Base-by-base conservation (phyloP, 2,329 filamentous ascomycete species). In the Sarocladium oryzae region DNA sequence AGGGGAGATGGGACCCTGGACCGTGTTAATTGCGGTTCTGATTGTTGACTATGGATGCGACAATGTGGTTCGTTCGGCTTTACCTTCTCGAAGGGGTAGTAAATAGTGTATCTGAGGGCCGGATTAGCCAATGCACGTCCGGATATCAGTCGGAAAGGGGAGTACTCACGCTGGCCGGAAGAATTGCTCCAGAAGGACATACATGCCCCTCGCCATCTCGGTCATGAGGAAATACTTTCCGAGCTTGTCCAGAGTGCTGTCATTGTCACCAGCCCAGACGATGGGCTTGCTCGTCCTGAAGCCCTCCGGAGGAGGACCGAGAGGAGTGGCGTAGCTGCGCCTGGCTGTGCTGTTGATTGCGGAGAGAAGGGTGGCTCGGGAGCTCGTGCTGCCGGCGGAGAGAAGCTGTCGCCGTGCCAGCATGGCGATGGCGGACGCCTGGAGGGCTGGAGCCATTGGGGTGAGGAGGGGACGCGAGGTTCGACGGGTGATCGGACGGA, bases 181-280 rank as follows among this genome's bases (percentile, higher is more conserved):
- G 81, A 87, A 99, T 77, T 99, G 92, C 81, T 99, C 93, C 66
- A 99, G 68, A 71, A 93, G 83, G 60, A 99, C 85, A 67, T 96
- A 99, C 93, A 99, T 97, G 71, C 93, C 93, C 66, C 93, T 84
- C 69, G 89, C 80, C 86, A 97, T 93, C 79, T 99, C 93, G 51
- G 88, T 85, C 78, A 97, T 75, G 67, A 99, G 80, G 74, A 99
- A 99, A 78, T 90, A 97, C 68, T 91, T 93, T 61, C 88, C 90
- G 56, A 89, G 78, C 69, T 85, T 86, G 72, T 96, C 89, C 60
- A 95, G 73, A 32, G 86, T 81, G 57, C 78, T 82, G 67, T 95
- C 89, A 56, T 80, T 77, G 57, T 84, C 79, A 69, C 95, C 81
- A 59, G 95, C 84, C 89, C 90, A 97, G 73, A 82, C 74, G 67